These are phyloP conservation scores for Trichomonas tenax DNA, from an alignment of 208 protist genomes.

Conservation along the genomic window DNA sequence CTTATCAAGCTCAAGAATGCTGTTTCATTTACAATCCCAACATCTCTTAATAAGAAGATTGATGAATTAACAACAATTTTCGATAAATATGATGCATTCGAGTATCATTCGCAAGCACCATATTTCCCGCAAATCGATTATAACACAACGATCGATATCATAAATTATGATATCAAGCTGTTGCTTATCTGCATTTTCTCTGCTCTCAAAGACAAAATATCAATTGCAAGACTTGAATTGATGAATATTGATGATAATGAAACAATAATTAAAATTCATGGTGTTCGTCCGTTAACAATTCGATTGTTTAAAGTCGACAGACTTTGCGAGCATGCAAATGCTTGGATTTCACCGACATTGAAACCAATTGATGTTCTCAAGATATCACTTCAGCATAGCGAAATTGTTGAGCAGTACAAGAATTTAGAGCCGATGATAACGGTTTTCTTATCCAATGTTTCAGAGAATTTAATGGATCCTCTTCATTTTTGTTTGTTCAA, in stretches of 20 bases:
- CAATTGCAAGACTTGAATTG: neutral
- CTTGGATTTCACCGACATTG: neutral
- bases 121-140: neutral
- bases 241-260: neutral
- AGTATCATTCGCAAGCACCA: neutral
- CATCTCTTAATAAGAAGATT: neutral
- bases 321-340: neutral
- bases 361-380: neutral
- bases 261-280: neutral
- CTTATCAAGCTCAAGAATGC: neutral
- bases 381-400: neutral
- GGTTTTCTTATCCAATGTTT: neutral
- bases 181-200: neutral
- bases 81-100: neutral
- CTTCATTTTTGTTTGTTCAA: neutral
- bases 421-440: neutral
- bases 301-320: neutral
- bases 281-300: neutral
- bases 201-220: neutral
- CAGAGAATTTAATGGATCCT: neutral
- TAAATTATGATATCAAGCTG: neutral
- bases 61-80: neutral
- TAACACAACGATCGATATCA: neutral
- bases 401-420: neutral
- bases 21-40: neutral